These are phyloP conservation scores for Oryza glaberrima DNA, from an alignment of 176 grass and related monocot species.

Conservation along the genomic window DNA sequence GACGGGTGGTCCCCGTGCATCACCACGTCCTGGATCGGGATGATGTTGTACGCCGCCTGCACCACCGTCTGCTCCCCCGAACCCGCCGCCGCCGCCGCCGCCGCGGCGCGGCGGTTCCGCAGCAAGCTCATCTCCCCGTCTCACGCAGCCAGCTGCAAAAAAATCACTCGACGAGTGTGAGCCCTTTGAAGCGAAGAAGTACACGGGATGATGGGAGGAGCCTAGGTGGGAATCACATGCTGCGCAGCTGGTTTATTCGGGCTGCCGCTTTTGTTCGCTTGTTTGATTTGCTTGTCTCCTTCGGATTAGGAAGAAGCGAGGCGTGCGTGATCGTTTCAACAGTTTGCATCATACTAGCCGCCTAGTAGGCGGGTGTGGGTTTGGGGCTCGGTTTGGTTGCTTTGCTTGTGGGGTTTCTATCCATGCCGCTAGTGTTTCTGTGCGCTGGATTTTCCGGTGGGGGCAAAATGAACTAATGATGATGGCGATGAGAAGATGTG, in stretches of 20 bases:
- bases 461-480: conserved; percentile 9
- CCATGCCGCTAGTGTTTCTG: conserved; percentile 40
- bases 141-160: conserved; percentile 41
- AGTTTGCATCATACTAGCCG: neutral
- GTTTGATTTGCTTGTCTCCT: conserved; percentile 17
- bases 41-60: conserved; percentile 78
- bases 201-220: conserved; percentile 9
- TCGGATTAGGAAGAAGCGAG: neutral
- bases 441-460: conserved; percentile 31
- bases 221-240: conserved; percentile 39
- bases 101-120: conserved; percentile 61
- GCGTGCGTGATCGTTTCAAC: conserved; percentile 14
- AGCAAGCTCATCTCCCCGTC: conserved; percentile 54
- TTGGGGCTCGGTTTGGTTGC: conserved; percentile 3
- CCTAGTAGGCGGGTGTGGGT: neutral
- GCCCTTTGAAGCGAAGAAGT: neutral
- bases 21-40: conserved; percentile 83
- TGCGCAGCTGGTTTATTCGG: conserved; percentile 5
- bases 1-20: conserved; percentile 62
- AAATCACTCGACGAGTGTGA: neutral
- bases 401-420: conserved; percentile 48
- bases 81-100: conserved; percentile 3
- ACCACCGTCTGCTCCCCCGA: conserved; percentile 26
- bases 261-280: neutral
- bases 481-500: neutral